Evolutionary conservation across 1,139 yeast genomes (phyloP), one percentile per base, ranked within the genome.

Genomic region (Pichia sp.): DNA sequence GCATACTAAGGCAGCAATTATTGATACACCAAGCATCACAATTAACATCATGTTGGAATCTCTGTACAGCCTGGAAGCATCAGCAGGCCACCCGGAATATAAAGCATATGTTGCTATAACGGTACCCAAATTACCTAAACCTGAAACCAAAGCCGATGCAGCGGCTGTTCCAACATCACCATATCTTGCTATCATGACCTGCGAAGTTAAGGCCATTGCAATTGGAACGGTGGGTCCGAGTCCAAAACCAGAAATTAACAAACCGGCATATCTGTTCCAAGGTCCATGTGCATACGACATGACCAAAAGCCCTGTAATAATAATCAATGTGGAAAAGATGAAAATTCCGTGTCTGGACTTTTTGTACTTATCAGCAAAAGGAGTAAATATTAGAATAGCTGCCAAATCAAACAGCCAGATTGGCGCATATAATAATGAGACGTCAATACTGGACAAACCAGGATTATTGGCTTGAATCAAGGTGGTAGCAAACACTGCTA

Each of bases 181-280:
- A 56, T 87, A 83, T 42, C 76, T 69, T 4, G 73, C 71, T 10
- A 73, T 76, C 66, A 85, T 84, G 40, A 85, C 82, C 56, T 85
- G 92, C 0, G 92, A 81, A 0, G 90, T 68, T 85, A 87, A 79
- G 1, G 95, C 77, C 95, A 86, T 86, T 59, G 84, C 75, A 42
- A 84, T 85, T 33, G 95, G 95, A 28, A 85, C 95, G 0, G 95
- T 86, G 27, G 95, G 94, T 11, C 95, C 95, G 39, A 86, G 71
- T 0, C 95, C 95, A 57, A 80, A 85, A 0, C 95, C 95, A 27
- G 85, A 79, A 57, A 86, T 80, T 46, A 86, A 69, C 47, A 86
- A 69, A 0, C 95, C 95, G 3, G 79, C 95, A 60, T 85, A 86
- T 54, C 78, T 75, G 48, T 76, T 72, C 95, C 95, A 86, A 31